phyloP scores from a whole-genome alignment of 306 rosid genomes.

The Cucumis hystrix region DNA sequence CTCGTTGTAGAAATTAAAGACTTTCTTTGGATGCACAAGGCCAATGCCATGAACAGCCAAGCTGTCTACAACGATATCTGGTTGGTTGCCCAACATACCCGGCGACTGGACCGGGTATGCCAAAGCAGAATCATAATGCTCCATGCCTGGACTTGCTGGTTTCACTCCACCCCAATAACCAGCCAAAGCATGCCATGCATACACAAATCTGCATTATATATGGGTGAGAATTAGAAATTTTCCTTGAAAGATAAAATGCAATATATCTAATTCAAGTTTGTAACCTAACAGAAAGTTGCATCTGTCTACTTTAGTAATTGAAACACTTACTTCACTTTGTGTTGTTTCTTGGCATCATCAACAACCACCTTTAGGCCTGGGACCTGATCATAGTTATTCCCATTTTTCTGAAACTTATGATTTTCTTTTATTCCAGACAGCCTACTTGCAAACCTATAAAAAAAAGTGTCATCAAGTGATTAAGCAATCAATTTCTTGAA shows the following conservation, averaged over 20 bases:
- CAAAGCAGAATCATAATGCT: constrained; percentile 68
- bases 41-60: constrained; percentile 84
- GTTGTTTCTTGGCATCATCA: constrained; percentile 63
- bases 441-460: constrained; percentile 73
- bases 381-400: constrained; percentile 23
- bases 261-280: background rate
- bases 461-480: constrained; percentile 6
- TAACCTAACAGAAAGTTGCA: background rate
- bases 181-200: constrained; percentile 95
- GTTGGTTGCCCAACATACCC: constrained; percentile 83
- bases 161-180: constrained; percentile 99
- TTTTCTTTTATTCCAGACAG: constrained; percentile 87
- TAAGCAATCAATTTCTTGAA: constrained; percentile 4
- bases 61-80: constrained; percentile 88
- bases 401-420: constrained; percentile 58
- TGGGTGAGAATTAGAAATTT: background rate
- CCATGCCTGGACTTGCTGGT: constrained; percentile 85
- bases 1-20: constrained; percentile 79
- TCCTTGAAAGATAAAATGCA: background rate
- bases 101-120: constrained; percentile 85
- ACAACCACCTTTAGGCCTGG: constrained; percentile 82
- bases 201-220: constrained; percentile 44
- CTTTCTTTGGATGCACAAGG: constrained; percentile 83
- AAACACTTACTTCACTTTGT: constrained; percentile 67
- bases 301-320: background rate